Evolutionary conservation across 441 rosid species (phyloP).

Genomic region (Geranium incanum): DNA sequence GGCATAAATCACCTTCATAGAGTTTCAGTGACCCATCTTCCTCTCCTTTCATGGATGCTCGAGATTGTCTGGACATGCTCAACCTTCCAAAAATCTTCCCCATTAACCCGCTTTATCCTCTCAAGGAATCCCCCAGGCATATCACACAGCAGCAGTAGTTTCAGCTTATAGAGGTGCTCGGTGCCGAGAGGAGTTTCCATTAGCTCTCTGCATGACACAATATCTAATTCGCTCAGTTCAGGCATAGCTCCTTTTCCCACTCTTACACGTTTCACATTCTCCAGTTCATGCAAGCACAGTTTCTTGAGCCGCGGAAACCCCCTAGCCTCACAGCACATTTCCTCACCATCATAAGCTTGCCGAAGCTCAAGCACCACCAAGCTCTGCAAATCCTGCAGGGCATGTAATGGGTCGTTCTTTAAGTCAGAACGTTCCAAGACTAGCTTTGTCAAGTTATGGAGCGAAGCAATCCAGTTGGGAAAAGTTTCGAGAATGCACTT

Average conservation of each 20-base stretch:
- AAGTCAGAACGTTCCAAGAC: background rate
- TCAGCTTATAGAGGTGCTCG: background rate
- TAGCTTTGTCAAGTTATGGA: slow-evolving; percentile 7
- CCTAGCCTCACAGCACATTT: slow-evolving; percentile 15
- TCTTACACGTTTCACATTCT: background rate
- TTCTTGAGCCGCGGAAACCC: slow-evolving; percentile 15
- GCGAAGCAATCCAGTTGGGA: slow-evolving; percentile 10
- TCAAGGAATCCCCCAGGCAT: background rate
- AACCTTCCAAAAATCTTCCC: slow-evolving; percentile 4
- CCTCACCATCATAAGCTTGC: slow-evolving; percentile 16
- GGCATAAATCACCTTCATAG: background rate
- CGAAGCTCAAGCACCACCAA: slow-evolving; percentile 17
- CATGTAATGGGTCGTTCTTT: slow-evolving; percentile 12
- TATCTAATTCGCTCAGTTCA: background rate
- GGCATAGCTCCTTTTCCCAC: slow-evolving; percentile 11
- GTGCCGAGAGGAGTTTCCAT: background rate
- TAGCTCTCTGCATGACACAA: background rate
- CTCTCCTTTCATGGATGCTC: background rate
- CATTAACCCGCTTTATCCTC: background rate
- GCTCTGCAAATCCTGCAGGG: slow-evolving; percentile 14
- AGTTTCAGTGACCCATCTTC: slow-evolving; percentile 1
- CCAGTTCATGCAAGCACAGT: background rate
- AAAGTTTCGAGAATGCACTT: slow-evolving; percentile 4
- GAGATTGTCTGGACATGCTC: background rate
- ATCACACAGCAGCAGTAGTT: background rate